A percentile compares a stretch with the other conserved stretches of the same genome.
These are phyloP conservation scores for Penicillium sp. DNA, from an alignment of 2,329 filamentous ascomycete species.

Conservation along the genomic window DNA sequence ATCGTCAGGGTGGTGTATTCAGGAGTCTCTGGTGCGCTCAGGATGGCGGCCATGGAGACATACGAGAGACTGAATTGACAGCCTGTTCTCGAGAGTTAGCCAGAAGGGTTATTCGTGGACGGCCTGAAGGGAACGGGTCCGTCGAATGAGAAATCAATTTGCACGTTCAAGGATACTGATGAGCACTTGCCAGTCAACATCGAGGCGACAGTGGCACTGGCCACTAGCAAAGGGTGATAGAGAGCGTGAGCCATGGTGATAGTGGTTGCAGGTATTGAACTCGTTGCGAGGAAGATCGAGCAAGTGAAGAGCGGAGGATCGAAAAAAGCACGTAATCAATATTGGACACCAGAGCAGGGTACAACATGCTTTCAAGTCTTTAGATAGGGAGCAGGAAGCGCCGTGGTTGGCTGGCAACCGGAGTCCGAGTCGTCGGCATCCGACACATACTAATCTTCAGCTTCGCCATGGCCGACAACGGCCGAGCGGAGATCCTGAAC, in stretches of 20 bases:
- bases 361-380: no score
- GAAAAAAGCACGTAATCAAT: no score
- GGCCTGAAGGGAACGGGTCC: background rate
- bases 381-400: no score
- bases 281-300: background rate
- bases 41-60: slow-evolving; percentile 3
- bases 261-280: background rate
- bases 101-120: background rate
- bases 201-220: background rate
- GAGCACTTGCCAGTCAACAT: background rate
- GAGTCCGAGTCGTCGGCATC: no score
- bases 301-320: no score
- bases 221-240: slow-evolving; percentile 3
- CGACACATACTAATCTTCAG: no score
- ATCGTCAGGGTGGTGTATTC: slow-evolving; percentile 1
- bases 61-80: slow-evolving; percentile 4
- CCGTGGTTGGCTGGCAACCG: no score
- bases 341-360: no score
- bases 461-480: no score
- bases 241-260: slow-evolving; percentile 4
- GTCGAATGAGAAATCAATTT: no score
- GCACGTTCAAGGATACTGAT: background rate
- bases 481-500: no score
- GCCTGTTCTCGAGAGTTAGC: background rate
- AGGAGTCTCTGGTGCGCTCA: background rate